Evolutionary conservation across 805 yeast species (phyloP), one percentile per base, ranked within the genome.

Genomic region (Saccharomycopsis sp.): DNA sequence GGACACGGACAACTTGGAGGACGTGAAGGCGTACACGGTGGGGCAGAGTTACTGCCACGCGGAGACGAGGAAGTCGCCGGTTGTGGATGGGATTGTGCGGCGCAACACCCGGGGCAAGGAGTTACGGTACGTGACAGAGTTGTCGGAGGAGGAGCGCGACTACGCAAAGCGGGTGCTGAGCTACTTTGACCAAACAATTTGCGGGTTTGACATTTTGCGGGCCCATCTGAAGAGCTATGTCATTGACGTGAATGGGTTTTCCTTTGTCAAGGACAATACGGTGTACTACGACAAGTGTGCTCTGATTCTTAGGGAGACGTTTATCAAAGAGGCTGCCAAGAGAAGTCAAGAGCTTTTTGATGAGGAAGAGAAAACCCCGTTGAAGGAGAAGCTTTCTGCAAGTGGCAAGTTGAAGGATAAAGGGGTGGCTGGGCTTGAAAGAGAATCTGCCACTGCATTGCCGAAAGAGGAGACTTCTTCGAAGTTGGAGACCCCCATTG

Each of bases 1-100:
- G 89, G 96, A 92, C 57, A 89, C 98, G 2, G 96, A 92, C 59
- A 92, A 92, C 57, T 88, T 87, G 55, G 98, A 92, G 63, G 99
- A 92, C 60, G 99, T 92, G 48, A 92, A 92, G 62, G 97, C 97
- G 0, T 92, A 92, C 59, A 92, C 99, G 1, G 97, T 92, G 3
- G 97, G 98, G 1, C 76, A 80, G 2, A 65, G 65, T 15, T 92
- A 73, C 55, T 92, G 98, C 58, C 99, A 92, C 60, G 99, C 98
- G 0, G 99, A 92, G 57, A 92, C 99, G 1, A 73, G 99, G 55
- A 92, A 92, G 59, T 86, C 96, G 0, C 99, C 99, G 1, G 98
- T 92, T 3, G 98, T 92, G n/a, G 99, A 92, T 63, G 99, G 99
- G 35, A 84, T 92, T 43, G 99, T 92, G 19, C 73, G 96, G 55